A percentile compares a stretch with the other conserved stretches of the same genome.
Evolutionary conservation across 306 rosid species (phyloP).

Genomic region (Trichosanthes cucumerina): DNA sequence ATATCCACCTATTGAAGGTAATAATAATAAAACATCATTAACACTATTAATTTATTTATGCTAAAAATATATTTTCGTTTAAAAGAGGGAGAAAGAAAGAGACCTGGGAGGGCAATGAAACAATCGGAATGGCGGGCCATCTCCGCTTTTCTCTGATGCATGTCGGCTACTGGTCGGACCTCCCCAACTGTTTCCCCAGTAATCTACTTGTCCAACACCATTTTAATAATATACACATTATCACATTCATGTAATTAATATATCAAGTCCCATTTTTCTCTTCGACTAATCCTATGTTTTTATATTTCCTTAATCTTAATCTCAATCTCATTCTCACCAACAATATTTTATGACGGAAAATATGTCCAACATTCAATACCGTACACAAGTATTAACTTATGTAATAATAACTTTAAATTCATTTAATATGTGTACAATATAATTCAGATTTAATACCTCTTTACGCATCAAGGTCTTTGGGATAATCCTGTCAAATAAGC

Average conservation of each 20-base stretch:
- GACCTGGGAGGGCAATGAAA: slow-evolving; percentile 31
- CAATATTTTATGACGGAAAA: neutral
- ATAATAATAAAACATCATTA: neutral
- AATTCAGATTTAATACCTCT: slow-evolving; percentile 13
- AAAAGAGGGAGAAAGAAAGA: neutral
- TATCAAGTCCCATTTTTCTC: neutral
- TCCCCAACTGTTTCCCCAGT: slow-evolving; percentile 27
- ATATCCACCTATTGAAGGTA: slow-evolving; percentile 15
- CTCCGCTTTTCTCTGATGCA: slow-evolving; percentile 30
- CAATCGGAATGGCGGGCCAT: slow-evolving; percentile 30
- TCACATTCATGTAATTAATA: neutral
- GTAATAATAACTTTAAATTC: neutral
- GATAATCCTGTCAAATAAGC: slow-evolving; percentile 13
- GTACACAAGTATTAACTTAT: neutral
- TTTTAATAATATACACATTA: neutral
- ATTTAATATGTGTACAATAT: neutral
- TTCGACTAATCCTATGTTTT: neutral
- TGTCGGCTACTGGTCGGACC: slow-evolving; percentile 25
- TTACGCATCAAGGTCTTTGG: slow-evolving; percentile 20
- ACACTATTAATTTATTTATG: no score
- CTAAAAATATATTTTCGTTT: neutral
- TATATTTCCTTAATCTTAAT: neutral
- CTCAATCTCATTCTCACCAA: neutral
- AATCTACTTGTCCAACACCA: slow-evolving; percentile 9
- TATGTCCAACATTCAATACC: neutral